phyloP scores from a whole-genome alignment of 192 early-diverging fungal genomes.

The Entomortierella chlamydospora region DNA sequence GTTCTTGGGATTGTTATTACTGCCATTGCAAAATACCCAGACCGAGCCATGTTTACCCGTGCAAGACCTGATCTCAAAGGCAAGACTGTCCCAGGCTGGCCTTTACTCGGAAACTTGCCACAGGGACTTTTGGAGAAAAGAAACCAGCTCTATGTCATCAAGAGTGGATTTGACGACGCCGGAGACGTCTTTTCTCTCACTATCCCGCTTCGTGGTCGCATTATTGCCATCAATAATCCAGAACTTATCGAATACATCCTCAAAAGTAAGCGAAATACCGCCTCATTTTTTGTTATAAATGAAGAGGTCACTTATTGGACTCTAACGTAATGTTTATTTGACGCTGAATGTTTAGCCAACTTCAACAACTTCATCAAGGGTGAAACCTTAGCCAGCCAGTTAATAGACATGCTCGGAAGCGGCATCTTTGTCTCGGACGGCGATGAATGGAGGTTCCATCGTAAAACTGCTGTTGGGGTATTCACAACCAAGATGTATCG shows the following conservation, averaged over 20 bases:
- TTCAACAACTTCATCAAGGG: slow-evolving; percentile 50
- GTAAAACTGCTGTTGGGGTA: slow-evolving; percentile 55
- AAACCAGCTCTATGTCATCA: background rate
- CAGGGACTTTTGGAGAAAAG: background rate
- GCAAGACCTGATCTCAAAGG: slow-evolving; percentile 31
- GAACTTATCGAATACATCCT: slow-evolving; percentile 47
- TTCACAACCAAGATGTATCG: slow-evolving; percentile 50
- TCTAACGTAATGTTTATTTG: too few relatives aligned
- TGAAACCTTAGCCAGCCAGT: slow-evolving; percentile 21
- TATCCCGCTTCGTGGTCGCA: slow-evolving; percentile 34
- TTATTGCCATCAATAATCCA: slow-evolving; percentile 30
- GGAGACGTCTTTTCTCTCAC: slow-evolving; percentile 16
- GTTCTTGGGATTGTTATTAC: slow-evolving; percentile 15
- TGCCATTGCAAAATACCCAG: slow-evolving; percentile 36
- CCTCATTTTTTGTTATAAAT: too few relatives aligned
- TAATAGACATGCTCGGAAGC: slow-evolving; percentile 59
- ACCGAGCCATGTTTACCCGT: slow-evolving; percentile 24
- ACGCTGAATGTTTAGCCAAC: too few relatives aligned
- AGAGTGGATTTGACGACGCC: background rate
- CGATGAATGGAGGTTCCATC: slow-evolving; percentile 60
- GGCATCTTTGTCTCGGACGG: slow-evolving; percentile 72
- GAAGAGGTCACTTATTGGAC: too few relatives aligned
- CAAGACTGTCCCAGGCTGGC: slow-evolving; percentile 10
- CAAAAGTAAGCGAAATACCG: slow-evolving; percentile 29
- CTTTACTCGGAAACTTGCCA: slow-evolving; percentile 32